These are phyloP conservation scores for Prasinococcaceae sp. DNA, from an alignment of 139 green algal species.

Conservation along the genomic window DNA sequence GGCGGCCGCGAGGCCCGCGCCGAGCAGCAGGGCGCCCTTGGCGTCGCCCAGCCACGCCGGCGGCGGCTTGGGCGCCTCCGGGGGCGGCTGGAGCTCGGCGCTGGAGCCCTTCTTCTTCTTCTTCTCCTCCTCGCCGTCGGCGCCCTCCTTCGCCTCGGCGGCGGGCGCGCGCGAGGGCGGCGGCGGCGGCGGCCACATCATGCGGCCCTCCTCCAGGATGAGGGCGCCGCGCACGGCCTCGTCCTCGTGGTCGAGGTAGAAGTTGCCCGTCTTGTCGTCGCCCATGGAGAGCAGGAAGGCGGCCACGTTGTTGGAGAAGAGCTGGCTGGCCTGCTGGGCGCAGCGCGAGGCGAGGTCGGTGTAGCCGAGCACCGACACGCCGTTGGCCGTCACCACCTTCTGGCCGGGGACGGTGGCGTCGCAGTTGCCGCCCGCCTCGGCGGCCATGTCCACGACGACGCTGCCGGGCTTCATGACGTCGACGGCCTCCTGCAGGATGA, in stretches of 20 bases:
- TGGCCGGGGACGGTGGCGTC: slow-evolving; percentile 13
- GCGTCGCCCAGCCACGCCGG: background rate
- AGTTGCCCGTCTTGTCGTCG: slow-evolving; percentile 35
- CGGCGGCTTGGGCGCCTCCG: background rate
- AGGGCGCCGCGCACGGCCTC: slow-evolving; percentile 57
- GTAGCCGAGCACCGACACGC: slow-evolving; percentile 21
- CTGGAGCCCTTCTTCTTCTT: background rate
- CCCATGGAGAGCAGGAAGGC: slow-evolving; percentile 18
- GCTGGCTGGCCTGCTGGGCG: slow-evolving; percentile 1
- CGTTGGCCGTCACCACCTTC: slow-evolving; percentile 5
- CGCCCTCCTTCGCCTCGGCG: too few relatives aligned
- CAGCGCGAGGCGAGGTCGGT: slow-evolving; percentile 14
- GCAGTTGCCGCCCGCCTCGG: slow-evolving; percentile 18
- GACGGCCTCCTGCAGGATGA: slow-evolving; percentile 52
- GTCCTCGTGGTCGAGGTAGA: slow-evolving; percentile 64
- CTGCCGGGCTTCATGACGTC: slow-evolving; percentile 16
- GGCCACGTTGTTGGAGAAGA: slow-evolving; percentile 22
- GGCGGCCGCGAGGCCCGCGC: background rate
- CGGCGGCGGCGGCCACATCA: slow-evolving; percentile 61
- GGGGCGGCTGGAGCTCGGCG: background rate
- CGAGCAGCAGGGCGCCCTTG: background rate
- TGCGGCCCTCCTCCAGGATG: slow-evolving; percentile 55
- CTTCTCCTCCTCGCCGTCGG: background rate
- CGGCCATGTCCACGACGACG: slow-evolving; percentile 22
- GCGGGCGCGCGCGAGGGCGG: slow-evolving; percentile 9